phyloP scores from a whole-genome alignment of 805 yeast genomes.

The Komagataella pseudopastoris region DNA sequence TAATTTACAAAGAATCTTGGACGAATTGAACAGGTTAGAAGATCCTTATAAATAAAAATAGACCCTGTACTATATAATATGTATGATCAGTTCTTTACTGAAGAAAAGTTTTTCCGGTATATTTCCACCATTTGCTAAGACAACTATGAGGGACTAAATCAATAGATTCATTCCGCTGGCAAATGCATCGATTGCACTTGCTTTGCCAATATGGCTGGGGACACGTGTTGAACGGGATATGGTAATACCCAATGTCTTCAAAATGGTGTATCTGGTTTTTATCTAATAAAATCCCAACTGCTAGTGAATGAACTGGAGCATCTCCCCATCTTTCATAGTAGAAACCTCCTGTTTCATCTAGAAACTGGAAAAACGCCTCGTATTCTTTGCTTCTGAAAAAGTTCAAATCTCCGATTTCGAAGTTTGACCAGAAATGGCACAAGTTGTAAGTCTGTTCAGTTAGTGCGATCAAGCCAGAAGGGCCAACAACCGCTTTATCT shows the following conservation, averaged over 20 bases:
- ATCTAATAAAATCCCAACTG: constrained; percentile 44
- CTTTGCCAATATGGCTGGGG: constrained; percentile 39
- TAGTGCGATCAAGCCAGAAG: constrained; percentile 29
- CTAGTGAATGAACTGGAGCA: constrained; percentile 81
- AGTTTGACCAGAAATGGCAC: constrained; percentile 84
- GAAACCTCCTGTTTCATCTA: constrained; percentile 63
- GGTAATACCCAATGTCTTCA: constrained; percentile 71
- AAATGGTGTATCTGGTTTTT: constrained; percentile 58
- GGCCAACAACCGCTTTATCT: constrained; percentile 31
- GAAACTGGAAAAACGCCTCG: constrained; percentile 41
- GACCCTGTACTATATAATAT: background rate
- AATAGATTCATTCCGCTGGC: constrained; percentile 28
- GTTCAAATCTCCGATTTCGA: constrained; percentile 61
- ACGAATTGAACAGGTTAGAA: constrained; percentile 66
- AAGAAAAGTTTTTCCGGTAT: constrained; percentile 44
- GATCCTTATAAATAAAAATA: constrained; percentile 19
- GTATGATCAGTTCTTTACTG: constrained; percentile 10
- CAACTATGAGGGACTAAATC: constrained; percentile 43
- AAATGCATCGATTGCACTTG: constrained; percentile 45
- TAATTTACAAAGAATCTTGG: constrained; percentile 76
- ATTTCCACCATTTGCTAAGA: constrained; percentile 64
- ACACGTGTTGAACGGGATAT: constrained; percentile 53
- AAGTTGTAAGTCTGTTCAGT: constrained; percentile 50
- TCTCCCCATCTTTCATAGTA: constrained; percentile 93
- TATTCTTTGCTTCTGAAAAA: constrained; percentile 61